These are phyloP conservation scores for Suillus hirtellus DNA, from an alignment of 768 basidiomycete species.

Conservation along the genomic window DNA sequence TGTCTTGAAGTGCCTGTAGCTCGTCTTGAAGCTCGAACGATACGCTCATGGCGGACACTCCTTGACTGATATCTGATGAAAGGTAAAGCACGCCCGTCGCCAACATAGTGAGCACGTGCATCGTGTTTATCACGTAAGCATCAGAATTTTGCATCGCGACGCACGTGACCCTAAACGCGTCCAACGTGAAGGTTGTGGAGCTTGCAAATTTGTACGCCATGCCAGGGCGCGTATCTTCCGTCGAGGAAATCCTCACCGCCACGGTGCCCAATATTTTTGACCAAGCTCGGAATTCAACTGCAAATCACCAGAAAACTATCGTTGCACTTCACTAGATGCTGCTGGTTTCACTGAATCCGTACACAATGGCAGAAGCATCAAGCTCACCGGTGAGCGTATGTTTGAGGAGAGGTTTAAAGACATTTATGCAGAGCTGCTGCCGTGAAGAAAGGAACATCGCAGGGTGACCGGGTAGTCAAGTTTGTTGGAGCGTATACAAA, in stretches of 20 bases:
- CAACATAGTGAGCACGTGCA: conserved; percentile 26
- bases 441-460: conserved; percentile 76
- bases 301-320: conserved; percentile 90
- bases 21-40: conserved; percentile 81
- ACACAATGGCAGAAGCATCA: conserved; percentile 49
- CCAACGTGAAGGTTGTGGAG: background rate
- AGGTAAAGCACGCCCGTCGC: conserved; percentile 13
- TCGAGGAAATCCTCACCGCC: conserved; percentile 29
- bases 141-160: conserved; percentile 5
- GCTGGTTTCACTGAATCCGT: conserved; percentile 51
- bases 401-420: conserved; percentile 70
- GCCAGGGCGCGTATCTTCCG: conserved; percentile 27
- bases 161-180: conserved; percentile 12
- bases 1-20: conserved; percentile 62
- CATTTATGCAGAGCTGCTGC: conserved; percentile 61
- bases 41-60: conserved; percentile 33
- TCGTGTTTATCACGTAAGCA: conserved; percentile 21
- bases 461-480: conserved; percentile 78
- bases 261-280: conserved; percentile 70
- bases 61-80: conserved; percentile 1
- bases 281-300: conserved; percentile 69
- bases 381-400: conserved; percentile 72
- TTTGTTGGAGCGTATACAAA: conserved; percentile 80
- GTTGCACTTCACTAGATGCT: conserved; percentile 71
- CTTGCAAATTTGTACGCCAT: conserved; percentile 21